phyloP scores from a whole-genome alignment of 2,329 filamentous ascomycete genomes.

The Stagonosporopsis vannaccii region DNA sequence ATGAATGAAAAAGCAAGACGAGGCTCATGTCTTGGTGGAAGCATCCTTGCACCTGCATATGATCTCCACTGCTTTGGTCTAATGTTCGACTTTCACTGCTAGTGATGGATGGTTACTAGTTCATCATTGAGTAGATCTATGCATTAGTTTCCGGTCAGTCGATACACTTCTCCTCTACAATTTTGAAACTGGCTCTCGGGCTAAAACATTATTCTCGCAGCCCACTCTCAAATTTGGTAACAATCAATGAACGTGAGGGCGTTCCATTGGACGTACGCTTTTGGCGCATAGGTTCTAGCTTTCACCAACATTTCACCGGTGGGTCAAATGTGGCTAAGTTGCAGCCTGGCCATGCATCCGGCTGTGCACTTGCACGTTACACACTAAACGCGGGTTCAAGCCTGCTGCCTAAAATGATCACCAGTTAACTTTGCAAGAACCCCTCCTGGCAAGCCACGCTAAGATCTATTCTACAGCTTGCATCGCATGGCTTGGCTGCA shows the following conservation, averaged over 20 bases:
- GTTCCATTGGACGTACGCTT: not conserved
- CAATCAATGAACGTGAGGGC: not conserved
- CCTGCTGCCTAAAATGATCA: conserved; percentile 1
- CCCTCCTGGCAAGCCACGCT: not conserved
- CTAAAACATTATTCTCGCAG: too few species aligned
- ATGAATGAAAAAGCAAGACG: not conserved
- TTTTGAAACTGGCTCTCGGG: too few species aligned
- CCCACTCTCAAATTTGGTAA: not conserved
- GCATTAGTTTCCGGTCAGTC: too few species aligned
- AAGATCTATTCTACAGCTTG: not conserved
- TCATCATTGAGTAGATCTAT: too few species aligned
- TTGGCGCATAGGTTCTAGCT: not conserved
- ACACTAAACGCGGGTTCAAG: not conserved
- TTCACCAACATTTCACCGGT: not conserved
- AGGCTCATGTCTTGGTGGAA: not conserved
- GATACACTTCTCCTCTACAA: too few species aligned
- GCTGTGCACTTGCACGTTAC: not conserved
- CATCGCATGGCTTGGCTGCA: not conserved
- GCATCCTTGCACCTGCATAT: too few species aligned
- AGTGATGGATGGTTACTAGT: too few species aligned
- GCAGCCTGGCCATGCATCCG: not conserved
- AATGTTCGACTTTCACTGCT: too few species aligned
- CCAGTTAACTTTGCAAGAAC: not conserved
- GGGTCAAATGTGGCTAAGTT: not conserved
- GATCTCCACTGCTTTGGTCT: too few species aligned